Conservation (phyloP, 108 stramenopile genomes). For the Skeletonema tropicum region DNA sequence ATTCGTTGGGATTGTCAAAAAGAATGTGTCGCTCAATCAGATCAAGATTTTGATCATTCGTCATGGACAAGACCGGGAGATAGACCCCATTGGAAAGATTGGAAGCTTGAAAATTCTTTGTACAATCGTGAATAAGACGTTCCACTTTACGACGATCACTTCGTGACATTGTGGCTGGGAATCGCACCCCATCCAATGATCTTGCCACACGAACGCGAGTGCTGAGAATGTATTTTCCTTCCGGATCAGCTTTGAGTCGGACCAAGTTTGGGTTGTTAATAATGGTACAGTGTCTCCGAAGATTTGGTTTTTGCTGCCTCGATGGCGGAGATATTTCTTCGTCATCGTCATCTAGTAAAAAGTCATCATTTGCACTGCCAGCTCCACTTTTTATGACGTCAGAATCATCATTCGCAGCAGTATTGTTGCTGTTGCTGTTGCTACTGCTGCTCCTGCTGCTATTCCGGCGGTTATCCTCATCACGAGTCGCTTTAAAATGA, state of each 20-base stretch:
- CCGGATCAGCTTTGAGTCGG: conserved; percentile 71
- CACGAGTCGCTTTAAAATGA: conserved; percentile 15
- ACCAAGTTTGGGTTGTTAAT: conserved; percentile 68
- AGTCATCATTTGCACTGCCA: conserved; percentile 7
- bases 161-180: conserved; percentile 78
- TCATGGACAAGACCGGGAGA: conserved; percentile 79
- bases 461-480: not conserved
- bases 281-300: conserved; percentile 68
- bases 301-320: conserved; percentile 18
- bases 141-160: conserved; percentile 60
- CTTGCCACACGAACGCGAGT: conserved; percentile 90
- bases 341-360: conserved; percentile 21
- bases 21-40: conserved; percentile 80
- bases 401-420: not conserved
- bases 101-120: conserved; percentile 46
- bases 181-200: conserved; percentile 78
- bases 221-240: conserved; percentile 84
- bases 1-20: conserved; percentile 87
- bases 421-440: not conserved
- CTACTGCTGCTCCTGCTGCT: not conserved
- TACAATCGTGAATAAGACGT: conserved; percentile 56
- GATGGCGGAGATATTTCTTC: conserved; percentile 8
- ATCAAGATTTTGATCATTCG: conserved; percentile 75
- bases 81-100: conserved; percentile 61
- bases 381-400: conserved; percentile 17